These are phyloP conservation scores for Russula emetica DNA, from an alignment of 768 basidiomycete species.

Conservation along the genomic window DNA sequence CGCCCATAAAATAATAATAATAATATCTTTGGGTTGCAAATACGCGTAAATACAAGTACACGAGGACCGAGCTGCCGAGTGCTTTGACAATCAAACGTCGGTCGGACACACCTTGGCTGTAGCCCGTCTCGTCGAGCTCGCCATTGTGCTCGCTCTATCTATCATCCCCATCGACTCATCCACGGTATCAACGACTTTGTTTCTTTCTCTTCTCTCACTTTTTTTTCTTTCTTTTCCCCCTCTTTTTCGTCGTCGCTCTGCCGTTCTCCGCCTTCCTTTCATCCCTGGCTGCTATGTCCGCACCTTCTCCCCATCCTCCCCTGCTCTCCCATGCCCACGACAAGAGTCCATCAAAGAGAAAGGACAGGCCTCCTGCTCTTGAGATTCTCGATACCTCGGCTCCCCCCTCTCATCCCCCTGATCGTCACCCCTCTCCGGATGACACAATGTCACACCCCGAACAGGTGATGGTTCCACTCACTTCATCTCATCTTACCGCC, in stretches of 20 bases:
- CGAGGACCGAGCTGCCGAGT: background rate
- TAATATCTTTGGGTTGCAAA: conserved; percentile 5
- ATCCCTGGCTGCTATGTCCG: conserved; percentile 43
- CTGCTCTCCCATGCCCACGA: conserved; percentile 37
- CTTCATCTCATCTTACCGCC: conserved; percentile 1
- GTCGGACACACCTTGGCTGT: conserved; percentile 22
- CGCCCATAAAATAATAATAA: background rate
- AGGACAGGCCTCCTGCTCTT: conserved; percentile 51
- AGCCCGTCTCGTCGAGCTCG: conserved; percentile 26
- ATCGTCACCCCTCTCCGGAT: conserved; percentile 32
- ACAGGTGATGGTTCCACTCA: conserved; percentile 18
- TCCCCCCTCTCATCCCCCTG: conserved; percentile 36
- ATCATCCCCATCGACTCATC: conserved; percentile 2
- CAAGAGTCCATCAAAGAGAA: conserved; percentile 41
- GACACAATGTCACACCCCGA: conserved; percentile 22
- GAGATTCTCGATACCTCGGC: conserved; percentile 42
- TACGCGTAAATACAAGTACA: conserved; percentile 16
- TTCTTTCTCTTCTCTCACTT: conserved; percentile 30
- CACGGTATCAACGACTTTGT: conserved; percentile 3
- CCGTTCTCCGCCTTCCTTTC: conserved; percentile 35
- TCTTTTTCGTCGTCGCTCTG: conserved; percentile 34
- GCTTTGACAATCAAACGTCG: conserved; percentile 18
- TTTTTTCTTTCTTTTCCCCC: conserved; percentile 25
- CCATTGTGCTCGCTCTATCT: conserved; percentile 27
- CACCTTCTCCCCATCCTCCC: conserved; percentile 30